Percentiles rank a stretch among this genome's conserved stretches.
Evolutionary conservation across 1,284 basidiomycete species (phyloP).

Genomic region (Ustilago nuda): DNA sequence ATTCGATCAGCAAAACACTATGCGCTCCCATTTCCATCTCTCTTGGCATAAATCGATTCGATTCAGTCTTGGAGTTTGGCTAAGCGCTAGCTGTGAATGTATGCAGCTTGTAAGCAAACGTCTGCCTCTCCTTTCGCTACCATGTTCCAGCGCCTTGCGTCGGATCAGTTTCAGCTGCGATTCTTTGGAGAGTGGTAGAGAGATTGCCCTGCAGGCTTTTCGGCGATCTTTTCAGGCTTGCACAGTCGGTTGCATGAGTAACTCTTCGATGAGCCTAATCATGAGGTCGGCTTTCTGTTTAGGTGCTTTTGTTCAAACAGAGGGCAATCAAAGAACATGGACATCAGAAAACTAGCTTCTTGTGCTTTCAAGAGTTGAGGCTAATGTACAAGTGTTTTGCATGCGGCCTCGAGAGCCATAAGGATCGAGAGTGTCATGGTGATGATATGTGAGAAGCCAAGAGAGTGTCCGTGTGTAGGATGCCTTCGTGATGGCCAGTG

Average conservation of each 20-base stretch:
- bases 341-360: too few relatives aligned
- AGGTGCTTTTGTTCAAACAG: too few relatives aligned
- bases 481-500: neutral
- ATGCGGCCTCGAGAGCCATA: neutral
- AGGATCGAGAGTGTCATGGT: neutral
- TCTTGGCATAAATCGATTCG: conserved; percentile 4
- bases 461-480: conserved; percentile 12
- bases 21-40: conserved; percentile 29
- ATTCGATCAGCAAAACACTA: conserved; percentile 10
- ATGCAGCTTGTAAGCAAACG: conserved; percentile 16
- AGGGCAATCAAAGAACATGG: too few relatives aligned
- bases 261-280: too few relatives aligned
- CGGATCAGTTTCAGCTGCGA: neutral
- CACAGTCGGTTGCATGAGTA: too few relatives aligned
- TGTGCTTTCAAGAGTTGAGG: neutral
- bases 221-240: too few relatives aligned
- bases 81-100: conserved; percentile 22
- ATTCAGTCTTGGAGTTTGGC: conserved; percentile 18
- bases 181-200: neutral
- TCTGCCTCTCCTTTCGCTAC: conserved; percentile 17
- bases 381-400: conserved; percentile 15
- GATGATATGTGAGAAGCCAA: neutral
- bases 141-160: neutral
- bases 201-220: conserved; percentile 1
- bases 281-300: too few relatives aligned